Conservation (phyloP, 495 filamentous ascomycete species). For the Cercophora sp. region DNA sequence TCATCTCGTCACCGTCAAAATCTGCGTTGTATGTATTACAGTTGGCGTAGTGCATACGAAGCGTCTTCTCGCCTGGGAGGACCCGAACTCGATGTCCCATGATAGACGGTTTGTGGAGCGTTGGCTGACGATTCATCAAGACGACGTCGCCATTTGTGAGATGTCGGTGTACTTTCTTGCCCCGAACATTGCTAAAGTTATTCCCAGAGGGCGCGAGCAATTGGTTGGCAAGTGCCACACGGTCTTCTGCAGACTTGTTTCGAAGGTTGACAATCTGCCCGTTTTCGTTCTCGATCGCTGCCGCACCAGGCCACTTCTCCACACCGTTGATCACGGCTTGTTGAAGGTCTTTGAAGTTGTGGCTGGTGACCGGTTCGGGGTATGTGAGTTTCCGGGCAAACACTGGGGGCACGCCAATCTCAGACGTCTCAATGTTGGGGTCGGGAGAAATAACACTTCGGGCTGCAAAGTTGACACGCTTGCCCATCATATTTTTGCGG, state of each 20-base stretch:
- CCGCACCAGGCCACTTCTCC: slow-evolving; percentile 90
- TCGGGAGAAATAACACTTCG: slow-evolving; percentile 98
- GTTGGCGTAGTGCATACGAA: slow-evolving; percentile 99
- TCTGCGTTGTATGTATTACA: slow-evolving; percentile 99
- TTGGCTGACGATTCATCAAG: slow-evolving; percentile 99
- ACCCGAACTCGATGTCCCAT: slow-evolving; percentile 96
- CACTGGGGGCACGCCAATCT: slow-evolving; percentile 95
- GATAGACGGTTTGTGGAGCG: slow-evolving; percentile 98
- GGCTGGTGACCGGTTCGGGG: slow-evolving; percentile 92
- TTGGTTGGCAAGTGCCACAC: slow-evolving; percentile 82
- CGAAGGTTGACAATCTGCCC: slow-evolving; percentile 86
- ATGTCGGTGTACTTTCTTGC: slow-evolving; percentile 97
- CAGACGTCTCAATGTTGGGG: slow-evolving; percentile 96
- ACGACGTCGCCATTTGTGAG: slow-evolving; percentile 95
- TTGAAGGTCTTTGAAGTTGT: slow-evolving; percentile 93
- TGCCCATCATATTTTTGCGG: slow-evolving; percentile 99
- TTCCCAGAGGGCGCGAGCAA: slow-evolving; percentile 82
- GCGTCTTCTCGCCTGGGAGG: slow-evolving; percentile 87
- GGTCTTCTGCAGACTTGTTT: slow-evolving; percentile 79
- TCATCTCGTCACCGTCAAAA: slow-evolving; percentile 99
- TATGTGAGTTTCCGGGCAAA: slow-evolving; percentile 96
- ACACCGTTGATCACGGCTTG: slow-evolving; percentile 93
- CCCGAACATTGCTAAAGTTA: slow-evolving; percentile 68
- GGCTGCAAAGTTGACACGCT: slow-evolving; percentile 97
- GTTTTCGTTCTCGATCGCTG: slow-evolving; percentile 91